These are phyloP conservation scores for Allium cepa DNA, from an alignment of 106 monocot species.

Conservation along the genomic window DNA sequence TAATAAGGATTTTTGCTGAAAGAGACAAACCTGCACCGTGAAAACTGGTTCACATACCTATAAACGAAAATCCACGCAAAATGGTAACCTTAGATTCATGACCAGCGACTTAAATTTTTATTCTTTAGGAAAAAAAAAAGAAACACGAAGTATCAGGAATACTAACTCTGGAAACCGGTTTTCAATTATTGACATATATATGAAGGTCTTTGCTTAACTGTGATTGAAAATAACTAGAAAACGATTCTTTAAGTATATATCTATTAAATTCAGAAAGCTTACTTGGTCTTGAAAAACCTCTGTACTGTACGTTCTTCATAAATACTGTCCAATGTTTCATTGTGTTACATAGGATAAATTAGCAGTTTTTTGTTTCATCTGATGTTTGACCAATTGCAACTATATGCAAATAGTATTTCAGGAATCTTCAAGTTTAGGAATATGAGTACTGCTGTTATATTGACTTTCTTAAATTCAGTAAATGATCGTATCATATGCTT, in stretches of 20 bases:
- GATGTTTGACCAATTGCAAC: too few relatives aligned
- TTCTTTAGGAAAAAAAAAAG: neutral
- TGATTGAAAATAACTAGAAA: conserved; percentile 13
- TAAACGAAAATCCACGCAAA: conserved; percentile 3
- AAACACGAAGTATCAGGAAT: neutral
- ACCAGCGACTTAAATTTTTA: neutral
- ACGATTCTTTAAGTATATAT: neutral
- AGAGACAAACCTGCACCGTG: conserved; percentile 57
- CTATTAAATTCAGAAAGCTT: too few relatives aligned
- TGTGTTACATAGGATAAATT: too few relatives aligned
- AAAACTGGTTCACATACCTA: conserved; percentile 81
- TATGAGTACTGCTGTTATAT: too few relatives aligned
- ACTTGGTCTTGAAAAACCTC: too few relatives aligned
- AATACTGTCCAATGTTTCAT: too few relatives aligned
- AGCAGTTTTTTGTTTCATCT: too few relatives aligned
- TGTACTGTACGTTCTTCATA: too few relatives aligned
- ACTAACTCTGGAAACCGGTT: conserved; percentile 86
- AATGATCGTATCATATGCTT: too few relatives aligned
- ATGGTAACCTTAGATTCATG: neutral
- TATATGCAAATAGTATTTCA: too few relatives aligned
- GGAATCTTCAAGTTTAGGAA: too few relatives aligned
- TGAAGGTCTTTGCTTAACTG: conserved; percentile 91
- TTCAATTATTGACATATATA: conserved; percentile 60
- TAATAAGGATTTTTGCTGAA: neutral
- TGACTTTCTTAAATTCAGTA: too few relatives aligned